Evolutionary conservation across 495 filamentous ascomycete genomes (phyloP), one percentile per base, ranked within the genome.

Genomic region (Penicillium simplicissimum): DNA sequence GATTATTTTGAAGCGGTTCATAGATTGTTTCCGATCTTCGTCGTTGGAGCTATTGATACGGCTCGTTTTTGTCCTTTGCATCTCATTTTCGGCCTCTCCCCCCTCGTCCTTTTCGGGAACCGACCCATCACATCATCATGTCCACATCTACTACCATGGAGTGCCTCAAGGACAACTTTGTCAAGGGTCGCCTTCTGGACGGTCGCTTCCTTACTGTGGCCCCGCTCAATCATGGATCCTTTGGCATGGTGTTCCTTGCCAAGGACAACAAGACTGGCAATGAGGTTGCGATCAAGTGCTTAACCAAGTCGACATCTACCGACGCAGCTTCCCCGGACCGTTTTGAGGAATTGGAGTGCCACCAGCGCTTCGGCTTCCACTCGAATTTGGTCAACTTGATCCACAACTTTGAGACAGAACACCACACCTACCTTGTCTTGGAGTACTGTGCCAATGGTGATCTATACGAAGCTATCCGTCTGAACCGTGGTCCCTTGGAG

Each of bases 371-470:
- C 51, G 88, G 86, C 19, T 79, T 77, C 43, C 95, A 98, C 62
- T 87, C 90, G 5, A 96, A 97, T 79, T 88, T 98, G 71, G 96
- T 98, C 82, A 96, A 96, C 71, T 77, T 98, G 28, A 77, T 96
- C 57, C 87, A 94, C 70, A 89, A 89, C 42, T 98, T 97, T 76
- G 93, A 98, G 80, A 96, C 96, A 6, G 86, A 90, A 42, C 80
- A 86, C 34, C 95, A 98, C 72, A 79, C 89, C 63, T 98, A 96
- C 75, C 84, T 98, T 52, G 94, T 97, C 61, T 81, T 98, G 67
- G 95, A 98, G 79, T 97, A 91, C 68, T 98, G 95, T 79, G 82
- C 90, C n/a, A 95, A 90, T 74, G 95, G 95, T 58, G 95, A 98
- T 76, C 83, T 98, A 17, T 98, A 98, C 76, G 95, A 98, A 81